Percentiles rank a stretch among this genome's conserved stretches.
These are phyloP conservation scores for Typha latifolia DNA, from an alignment of 176 grass and related monocot genomes.

Conservation along the genomic window DNA sequence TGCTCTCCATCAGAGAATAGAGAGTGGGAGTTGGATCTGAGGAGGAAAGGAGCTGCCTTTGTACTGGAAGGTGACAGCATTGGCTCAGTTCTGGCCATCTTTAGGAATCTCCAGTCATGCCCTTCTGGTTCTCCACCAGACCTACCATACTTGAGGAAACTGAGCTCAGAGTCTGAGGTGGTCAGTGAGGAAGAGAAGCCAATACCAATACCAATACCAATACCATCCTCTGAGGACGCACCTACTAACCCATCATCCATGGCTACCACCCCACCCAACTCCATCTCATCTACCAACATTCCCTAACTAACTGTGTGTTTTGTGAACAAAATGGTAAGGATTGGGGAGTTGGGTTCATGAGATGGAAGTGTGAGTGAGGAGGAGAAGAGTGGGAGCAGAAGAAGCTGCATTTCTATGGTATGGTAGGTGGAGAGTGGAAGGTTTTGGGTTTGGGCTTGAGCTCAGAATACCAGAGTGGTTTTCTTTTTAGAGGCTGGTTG, in stretches of 20 bases:
- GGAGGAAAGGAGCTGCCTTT: constrained; percentile 8
- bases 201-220: not conserved
- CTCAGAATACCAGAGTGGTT: constrained; percentile 22
- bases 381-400: not conserved
- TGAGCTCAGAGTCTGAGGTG: not conserved
- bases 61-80: not conserved
- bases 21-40: constrained; percentile 13
- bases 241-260: constrained; percentile 20
- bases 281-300: constrained; percentile 16
- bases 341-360: constrained; percentile 15
- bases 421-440: constrained; percentile 8
- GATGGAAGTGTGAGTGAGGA: not conserved
- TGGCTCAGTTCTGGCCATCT: constrained; percentile 33
- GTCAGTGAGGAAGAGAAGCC: constrained; percentile 6
- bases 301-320: too few species aligned
- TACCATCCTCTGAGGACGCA: constrained; percentile 15
- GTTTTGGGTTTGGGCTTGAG: constrained; percentile 16
- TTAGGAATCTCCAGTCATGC: constrained; percentile 21
- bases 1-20: constrained; percentile 28
- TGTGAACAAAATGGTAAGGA: not conserved
- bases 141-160: constrained; percentile 23
- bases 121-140: constrained; percentile 20
- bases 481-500: constrained; percentile 14
- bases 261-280: constrained; percentile 27
- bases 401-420: constrained; percentile 10